Base-by-base conservation (phyloP, 805 yeast genomes). In the Lachancea fermentati region DNA sequence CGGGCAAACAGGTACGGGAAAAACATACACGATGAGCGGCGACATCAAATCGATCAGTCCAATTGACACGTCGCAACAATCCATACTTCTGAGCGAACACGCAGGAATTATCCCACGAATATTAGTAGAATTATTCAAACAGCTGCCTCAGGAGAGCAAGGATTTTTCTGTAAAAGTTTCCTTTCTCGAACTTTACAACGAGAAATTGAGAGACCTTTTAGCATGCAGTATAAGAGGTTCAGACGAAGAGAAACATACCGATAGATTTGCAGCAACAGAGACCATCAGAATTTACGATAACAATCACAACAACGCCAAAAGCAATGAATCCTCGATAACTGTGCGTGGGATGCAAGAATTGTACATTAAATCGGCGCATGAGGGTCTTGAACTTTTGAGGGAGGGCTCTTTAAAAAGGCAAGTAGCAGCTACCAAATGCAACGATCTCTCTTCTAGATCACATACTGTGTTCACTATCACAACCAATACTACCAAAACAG, bases 1-100 rank as follows among this genome's bases (percentile, higher is more conserved):
- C 63, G 95, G 95, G 1, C 94, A 85, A 58, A 85, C 94, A 0
- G 95, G 94, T 6, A 82, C 93, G 0, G 94, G 94, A 13, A 85
- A 85, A 53, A 85, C 95, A 0, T 76, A 76, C 53, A 66, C 82
- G 4, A 76, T 77, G 88, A 75, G 81, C 5, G 93, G 94, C 5
- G 82, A 82, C 36, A 72, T 79, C 24, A 49, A 76, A 55, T 22
- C 9, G 9, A 11, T 22, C 11, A 22, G 26, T 22, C 26, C 26
- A 11, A 45, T 66, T 66, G 25, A 67, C 52, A 50, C 66, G 59
- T 36, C 31, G 6, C 36, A 49, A 29, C 55, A 47, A 11, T 63
- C 56, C 4, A 48, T 58, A 1, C 44, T 54, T 22, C 46, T 65
- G 7, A 59, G 67, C 2, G 68, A 68, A 26, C 67, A 73, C 42